Evolutionary conservation across 2,329 filamentous ascomycete species (phyloP).

Genomic region (Phaeosphaeriaceae sp.): DNA sequence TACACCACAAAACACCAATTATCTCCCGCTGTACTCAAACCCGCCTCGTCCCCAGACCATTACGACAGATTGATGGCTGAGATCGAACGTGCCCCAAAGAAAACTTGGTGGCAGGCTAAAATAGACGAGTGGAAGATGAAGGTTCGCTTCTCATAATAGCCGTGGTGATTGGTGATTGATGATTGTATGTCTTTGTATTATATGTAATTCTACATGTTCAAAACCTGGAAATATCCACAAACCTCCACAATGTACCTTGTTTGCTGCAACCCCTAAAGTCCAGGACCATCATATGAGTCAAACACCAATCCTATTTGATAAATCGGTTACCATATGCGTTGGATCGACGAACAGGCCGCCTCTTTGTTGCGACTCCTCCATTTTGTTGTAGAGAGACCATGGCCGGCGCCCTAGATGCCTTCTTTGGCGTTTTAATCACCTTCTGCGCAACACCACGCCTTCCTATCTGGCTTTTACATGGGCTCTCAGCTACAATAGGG

Average conservation of each 20-base stretch:
- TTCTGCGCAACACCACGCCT: background rate
- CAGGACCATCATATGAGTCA: background rate
- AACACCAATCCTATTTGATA: background rate
- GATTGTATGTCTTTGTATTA: background rate
- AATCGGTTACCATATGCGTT: background rate
- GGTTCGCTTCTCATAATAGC: slow-evolving; percentile 43
- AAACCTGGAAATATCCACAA: too few species aligned
- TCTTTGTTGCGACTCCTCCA: background rate
- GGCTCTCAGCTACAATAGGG: too few species aligned
- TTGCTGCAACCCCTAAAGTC: background rate
- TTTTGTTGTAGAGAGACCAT: background rate
- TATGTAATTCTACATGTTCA: background rate
- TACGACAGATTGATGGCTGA: slow-evolving; percentile 46
- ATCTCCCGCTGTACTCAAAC: slow-evolving; percentile 36
- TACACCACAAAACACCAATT: slow-evolving; percentile 54
- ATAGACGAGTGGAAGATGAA: slow-evolving; percentile 48
- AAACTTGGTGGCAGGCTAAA: slow-evolving; percentile 44
- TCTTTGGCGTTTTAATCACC: background rate
- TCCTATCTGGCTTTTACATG: background rate
- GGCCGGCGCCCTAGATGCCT: background rate
- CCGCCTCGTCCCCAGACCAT: slow-evolving; percentile 42
- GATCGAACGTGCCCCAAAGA: slow-evolving; percentile 43
- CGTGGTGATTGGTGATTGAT: too few species aligned
- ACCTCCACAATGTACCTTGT: too few species aligned
- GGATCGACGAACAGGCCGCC: background rate